These are phyloP conservation scores for Jamesozyma gamospora DNA, from an alignment of 805 yeast species.

Conservation along the genomic window DNA sequence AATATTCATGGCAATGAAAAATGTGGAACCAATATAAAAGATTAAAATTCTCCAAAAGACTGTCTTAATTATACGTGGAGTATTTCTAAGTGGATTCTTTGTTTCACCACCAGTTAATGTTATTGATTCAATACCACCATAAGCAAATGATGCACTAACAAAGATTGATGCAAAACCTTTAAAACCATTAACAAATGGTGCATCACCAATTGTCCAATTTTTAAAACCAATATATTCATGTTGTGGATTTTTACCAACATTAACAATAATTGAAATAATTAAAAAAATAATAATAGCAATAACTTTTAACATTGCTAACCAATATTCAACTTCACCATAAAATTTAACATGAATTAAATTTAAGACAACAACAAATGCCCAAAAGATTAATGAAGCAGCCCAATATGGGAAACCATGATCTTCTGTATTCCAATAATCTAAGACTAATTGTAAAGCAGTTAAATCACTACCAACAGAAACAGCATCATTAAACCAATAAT, in stretches of 20 bases:
- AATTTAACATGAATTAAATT: slow-evolving; percentile 45
- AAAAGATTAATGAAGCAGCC: slow-evolving; percentile 43
- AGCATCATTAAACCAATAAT: slow-evolving; percentile 56
- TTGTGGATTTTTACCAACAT: slow-evolving; percentile 47
- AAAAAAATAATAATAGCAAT: slow-evolving; percentile 48
- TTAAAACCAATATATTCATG: slow-evolving; percentile 46
- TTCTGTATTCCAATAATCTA: slow-evolving; percentile 38
- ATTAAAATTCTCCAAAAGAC: slow-evolving; percentile 49
- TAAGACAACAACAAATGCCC: slow-evolving; percentile 37
- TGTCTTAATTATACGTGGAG: slow-evolving; percentile 50
- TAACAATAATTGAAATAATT: slow-evolving; percentile 45
- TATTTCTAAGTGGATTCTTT: slow-evolving; percentile 44
- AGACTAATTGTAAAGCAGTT: slow-evolving; percentile 48
- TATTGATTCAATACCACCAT: slow-evolving; percentile 41
- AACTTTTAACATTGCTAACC: slow-evolving; percentile 47
- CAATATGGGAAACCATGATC: slow-evolving; percentile 35
- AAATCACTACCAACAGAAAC: slow-evolving; percentile 55
- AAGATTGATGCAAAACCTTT: slow-evolving; percentile 42
- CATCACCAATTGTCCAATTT: slow-evolving; percentile 47
- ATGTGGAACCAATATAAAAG: slow-evolving; percentile 45
- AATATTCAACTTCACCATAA: slow-evolving; percentile 56
- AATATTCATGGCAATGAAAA: slow-evolving; percentile 50
- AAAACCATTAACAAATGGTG: slow-evolving; percentile 44
- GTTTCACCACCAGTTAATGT: slow-evolving; percentile 49
- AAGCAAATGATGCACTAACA: slow-evolving; percentile 43